Evolutionary conservation across 306 rosid genomes (phyloP).

Genomic region (Lagenaria siceraria): DNA sequence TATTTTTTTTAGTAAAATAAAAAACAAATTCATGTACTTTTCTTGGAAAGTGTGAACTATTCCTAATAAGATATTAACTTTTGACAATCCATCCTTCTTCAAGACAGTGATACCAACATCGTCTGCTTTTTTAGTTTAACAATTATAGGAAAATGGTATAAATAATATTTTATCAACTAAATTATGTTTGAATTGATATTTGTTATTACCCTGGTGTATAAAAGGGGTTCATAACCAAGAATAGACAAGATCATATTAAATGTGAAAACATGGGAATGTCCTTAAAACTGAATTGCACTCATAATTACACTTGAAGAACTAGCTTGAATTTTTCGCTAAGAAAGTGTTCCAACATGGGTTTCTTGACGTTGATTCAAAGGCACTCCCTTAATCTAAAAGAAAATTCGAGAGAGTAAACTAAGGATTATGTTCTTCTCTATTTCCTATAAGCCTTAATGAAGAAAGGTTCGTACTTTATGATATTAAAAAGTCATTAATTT

Average conservation of each 20-base stretch:
- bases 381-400: not conserved
- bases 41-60: no score
- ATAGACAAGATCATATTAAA: not conserved
- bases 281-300: not conserved
- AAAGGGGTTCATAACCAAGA: not conserved
- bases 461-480: not conserved
- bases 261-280: not conserved
- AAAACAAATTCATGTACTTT: no score
- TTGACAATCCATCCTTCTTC: no score
- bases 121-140: no score
- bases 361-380: not conserved
- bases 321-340: not conserved
- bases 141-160: no score
- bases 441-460: not conserved
- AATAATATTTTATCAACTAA: no score
- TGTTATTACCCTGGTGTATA: not conserved
- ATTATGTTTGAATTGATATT: no score
- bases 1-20: no score
- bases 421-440: not conserved
- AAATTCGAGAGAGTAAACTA: not conserved
- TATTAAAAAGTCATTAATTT: not conserved
- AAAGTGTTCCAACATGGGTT: not conserved
- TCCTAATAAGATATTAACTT: no score
- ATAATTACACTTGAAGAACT: not conserved
- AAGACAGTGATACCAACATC: no score